phyloP scores from a whole-genome alignment of 108 stramenopile species.

The Cyclotella baltica region DNA sequence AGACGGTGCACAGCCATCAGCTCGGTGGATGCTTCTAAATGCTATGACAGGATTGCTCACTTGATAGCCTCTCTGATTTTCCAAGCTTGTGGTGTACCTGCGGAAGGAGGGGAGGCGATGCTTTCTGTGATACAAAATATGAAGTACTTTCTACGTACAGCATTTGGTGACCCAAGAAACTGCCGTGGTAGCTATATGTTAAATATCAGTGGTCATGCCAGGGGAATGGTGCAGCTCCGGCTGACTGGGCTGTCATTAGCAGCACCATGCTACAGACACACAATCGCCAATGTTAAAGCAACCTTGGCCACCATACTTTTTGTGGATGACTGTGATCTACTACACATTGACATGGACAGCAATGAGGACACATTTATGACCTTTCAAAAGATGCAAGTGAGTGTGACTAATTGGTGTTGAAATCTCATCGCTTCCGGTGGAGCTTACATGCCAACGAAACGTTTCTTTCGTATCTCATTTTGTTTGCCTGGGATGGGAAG shows the following conservation, averaged over 20 bases:
- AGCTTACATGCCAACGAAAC: not conserved
- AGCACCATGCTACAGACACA: conserved; percentile 8
- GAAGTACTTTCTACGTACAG: too few relatives aligned
- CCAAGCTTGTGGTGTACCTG: too few relatives aligned
- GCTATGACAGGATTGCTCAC: too few relatives aligned
- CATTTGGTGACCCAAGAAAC: too few relatives aligned
- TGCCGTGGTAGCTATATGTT: too few relatives aligned
- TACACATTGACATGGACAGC: conserved; percentile 19
- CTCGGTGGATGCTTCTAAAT: too few relatives aligned
- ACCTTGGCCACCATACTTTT: conserved; percentile 7
- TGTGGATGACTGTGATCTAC: conserved; percentile 23
- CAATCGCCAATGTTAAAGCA: not conserved
- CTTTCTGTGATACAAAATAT: too few relatives aligned
- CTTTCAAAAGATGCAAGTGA: not conserved
- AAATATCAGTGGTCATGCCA: conserved; percentile 13
- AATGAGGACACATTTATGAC: not conserved
- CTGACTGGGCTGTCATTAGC: conserved; percentile 30
- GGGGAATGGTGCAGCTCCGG: conserved; percentile 22
- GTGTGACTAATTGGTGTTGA: not conserved
- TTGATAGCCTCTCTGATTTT: too few relatives aligned
- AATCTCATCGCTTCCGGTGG: not conserved
- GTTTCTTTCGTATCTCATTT: conserved; percentile 7
- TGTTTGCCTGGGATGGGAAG: not conserved
- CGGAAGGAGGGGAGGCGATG: too few relatives aligned
- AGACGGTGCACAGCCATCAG: too few relatives aligned